A percentile compares a stretch with the other conserved stretches of the same genome.
phyloP scores from a whole-genome alignment of 306 rosid genomes.

The Fragaria vesca region DNA sequence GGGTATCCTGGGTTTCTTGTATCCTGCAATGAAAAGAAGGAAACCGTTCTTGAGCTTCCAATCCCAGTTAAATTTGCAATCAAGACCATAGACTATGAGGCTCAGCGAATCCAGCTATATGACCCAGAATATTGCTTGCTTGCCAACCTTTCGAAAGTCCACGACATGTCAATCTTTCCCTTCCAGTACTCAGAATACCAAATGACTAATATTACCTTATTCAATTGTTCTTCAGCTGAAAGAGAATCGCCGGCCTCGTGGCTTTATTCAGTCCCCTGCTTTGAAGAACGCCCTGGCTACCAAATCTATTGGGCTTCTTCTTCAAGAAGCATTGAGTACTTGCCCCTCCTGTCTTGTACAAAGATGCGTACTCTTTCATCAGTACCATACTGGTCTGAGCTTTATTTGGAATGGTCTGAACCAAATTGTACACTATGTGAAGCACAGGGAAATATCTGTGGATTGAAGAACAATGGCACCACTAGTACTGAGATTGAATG shows the following conservation, averaged over 20 bases:
- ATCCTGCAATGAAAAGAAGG: slow-evolving; percentile 21
- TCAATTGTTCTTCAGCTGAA: slow-evolving; percentile 28
- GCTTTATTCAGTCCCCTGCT: neutral
- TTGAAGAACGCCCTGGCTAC: neutral
- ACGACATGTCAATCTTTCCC: slow-evolving; percentile 11
- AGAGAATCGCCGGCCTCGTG: neutral
- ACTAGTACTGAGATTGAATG: slow-evolving; percentile 14
- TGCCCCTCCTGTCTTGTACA: slow-evolving; percentile 20
- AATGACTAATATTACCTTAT: neutral
- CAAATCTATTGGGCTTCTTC: neutral
- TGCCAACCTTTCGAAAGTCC: slow-evolving; percentile 7
- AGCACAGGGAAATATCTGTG: slow-evolving; percentile 17
- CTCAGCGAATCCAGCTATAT: slow-evolving; percentile 21
- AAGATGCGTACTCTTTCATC: slow-evolving; percentile 18
- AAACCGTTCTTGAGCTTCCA: slow-evolving; percentile 32
- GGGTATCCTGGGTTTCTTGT: slow-evolving; percentile 34
- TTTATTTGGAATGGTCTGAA: slow-evolving; percentile 26
- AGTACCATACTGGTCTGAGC: neutral
- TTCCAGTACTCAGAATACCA: neutral
- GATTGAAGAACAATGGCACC: slow-evolving; percentile 24
- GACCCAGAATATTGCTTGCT: neutral
- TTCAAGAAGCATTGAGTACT: rapidly evolving
- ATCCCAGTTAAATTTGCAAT: slow-evolving; percentile 18
- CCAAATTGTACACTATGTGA: slow-evolving; percentile 34
- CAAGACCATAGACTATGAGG: slow-evolving; percentile 25